Evolutionary conservation across 2,329 filamentous ascomycete species (phyloP), one percentile per base, ranked within the genome.

Genomic region (Phyllosticta citriasiana): DNA sequence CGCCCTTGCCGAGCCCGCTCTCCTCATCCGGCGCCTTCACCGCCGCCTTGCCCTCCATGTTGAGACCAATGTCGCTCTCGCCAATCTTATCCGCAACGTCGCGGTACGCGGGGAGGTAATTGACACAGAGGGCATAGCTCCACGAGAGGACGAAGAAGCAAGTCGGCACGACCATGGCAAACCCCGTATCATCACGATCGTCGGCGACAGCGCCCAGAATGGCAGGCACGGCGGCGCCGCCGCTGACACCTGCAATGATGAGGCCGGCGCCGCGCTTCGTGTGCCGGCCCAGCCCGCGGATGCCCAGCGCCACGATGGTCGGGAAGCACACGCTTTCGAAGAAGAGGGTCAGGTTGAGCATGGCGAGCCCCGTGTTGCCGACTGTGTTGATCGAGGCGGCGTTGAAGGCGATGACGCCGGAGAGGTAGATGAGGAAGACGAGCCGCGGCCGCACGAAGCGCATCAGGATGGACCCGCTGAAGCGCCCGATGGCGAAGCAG

Each of bases 291-390:
- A 91, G 79, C 2, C 88, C 88, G 24, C 89, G 84, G 63, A 96
- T 85, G 2, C 88, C 88, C 12, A 94, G 81, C 3, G 88, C 85
- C 66, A 91, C 91, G 63, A 94, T 86, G 1, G 92, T 85, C 0
- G 91, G 91, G 79, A 89, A 96, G 66, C 90, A 84, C 57, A 91
- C 89, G 0, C 87, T 88, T 72, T 93, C 89, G 68, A 89, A 90
- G 73, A 95, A 90, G 65, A 90, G 86, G 65, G 88, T 88, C 27
- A 92, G 67, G 50, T 86, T 78, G 2, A 88, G 76, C 65, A 89
- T 86, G n/a, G 84, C 78, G 61, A 85, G 78, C 16, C 81, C 81
- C 0, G 76, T 73, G 60, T 80, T 78, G 30, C 79, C 81, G 16
- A 70, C 71, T n/a, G 80, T 77, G 5, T 75, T 79, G 62, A 85